phyloP scores from a whole-genome alignment of 2,329 filamentous ascomycete species.

The Monilinia fructigena region DNA sequence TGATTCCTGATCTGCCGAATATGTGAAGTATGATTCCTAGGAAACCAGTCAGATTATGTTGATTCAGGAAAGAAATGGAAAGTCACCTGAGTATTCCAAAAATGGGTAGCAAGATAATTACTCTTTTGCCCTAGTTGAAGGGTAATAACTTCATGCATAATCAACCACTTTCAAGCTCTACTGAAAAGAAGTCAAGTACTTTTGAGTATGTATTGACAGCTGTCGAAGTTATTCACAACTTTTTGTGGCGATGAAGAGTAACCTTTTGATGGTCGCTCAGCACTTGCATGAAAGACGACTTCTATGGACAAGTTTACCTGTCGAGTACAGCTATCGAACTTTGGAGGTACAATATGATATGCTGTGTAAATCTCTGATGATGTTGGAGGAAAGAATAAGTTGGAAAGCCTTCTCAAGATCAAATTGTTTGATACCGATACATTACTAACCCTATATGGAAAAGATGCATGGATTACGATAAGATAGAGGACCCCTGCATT shows the following conservation, averaged over 20 bases:
- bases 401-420: neutral
- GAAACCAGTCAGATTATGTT: conserved; percentile 22
- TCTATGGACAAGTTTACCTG: conserved; percentile 3
- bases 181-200: neutral
- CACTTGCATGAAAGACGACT: conserved; percentile 18
- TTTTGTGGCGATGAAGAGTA: conserved; percentile 5
- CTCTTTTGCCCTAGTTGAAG: conserved; percentile 89
- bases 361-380: neutral
- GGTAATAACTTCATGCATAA: conserved; percentile 93
- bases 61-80: neutral
- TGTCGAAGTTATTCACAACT: neutral
- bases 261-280: conserved; percentile 3
- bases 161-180: neutral
- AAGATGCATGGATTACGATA: neutral
- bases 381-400: neutral
- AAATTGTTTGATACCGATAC: conserved; percentile 14
- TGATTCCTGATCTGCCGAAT: conserved; percentile 63
- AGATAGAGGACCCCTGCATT: conserved; percentile 9
- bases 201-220: conserved; percentile 11
- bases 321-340: neutral
- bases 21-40: conserved; percentile 97
- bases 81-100: conserved; percentile 88
- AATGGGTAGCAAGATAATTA: conserved; percentile 93
- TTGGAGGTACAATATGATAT: neutral
- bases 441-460: neutral